Conservation (phyloP, 495 filamentous ascomycete genomes). For the Neurospora hispaniola region DNA sequence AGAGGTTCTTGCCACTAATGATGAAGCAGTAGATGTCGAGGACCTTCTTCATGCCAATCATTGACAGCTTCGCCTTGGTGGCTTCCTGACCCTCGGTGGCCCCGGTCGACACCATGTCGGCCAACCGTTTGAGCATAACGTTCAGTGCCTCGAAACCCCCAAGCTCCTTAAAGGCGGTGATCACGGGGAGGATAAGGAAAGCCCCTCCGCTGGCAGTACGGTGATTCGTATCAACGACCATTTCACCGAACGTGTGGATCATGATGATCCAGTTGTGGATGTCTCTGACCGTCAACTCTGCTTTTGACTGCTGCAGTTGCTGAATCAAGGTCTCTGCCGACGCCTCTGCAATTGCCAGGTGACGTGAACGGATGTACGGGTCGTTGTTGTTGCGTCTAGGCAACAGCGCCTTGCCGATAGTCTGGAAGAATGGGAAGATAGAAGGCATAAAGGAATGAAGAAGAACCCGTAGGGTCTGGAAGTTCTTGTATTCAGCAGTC, state of each 20-base stretch:
- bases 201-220: conserved; percentile 46
- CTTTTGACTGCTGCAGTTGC: conserved; percentile 38
- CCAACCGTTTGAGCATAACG: conserved; percentile 61
- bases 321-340: conserved; percentile 61
- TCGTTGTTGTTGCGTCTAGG: conserved; percentile 59
- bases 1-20: conserved; percentile 63
- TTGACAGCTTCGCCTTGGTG: conserved; percentile 28
- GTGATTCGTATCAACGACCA: conserved; percentile 56
- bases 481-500: conserved; percentile 59
- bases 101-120: conserved; percentile 46
- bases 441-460: conserved; percentile 62
- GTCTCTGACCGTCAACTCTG: conserved; percentile 26
- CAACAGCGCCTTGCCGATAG: conserved; percentile 67
- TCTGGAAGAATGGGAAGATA: conserved; percentile 67
- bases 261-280: conserved; percentile 76
- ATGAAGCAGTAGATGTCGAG: conserved; percentile 70
- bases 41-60: conserved; percentile 66
- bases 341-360: conserved; percentile 61
- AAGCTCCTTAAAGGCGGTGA: conserved; percentile 75
- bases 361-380: conserved; percentile 51
- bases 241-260: conserved; percentile 61
- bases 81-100: conserved; percentile 22
- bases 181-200: conserved; percentile 65
- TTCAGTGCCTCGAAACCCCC: conserved; percentile 67
- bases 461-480: conserved; percentile 60